These are phyloP conservation scores for Aegilops bicornis DNA, from an alignment of 176 grass and related monocot genomes.

Conservation along the genomic window DNA sequence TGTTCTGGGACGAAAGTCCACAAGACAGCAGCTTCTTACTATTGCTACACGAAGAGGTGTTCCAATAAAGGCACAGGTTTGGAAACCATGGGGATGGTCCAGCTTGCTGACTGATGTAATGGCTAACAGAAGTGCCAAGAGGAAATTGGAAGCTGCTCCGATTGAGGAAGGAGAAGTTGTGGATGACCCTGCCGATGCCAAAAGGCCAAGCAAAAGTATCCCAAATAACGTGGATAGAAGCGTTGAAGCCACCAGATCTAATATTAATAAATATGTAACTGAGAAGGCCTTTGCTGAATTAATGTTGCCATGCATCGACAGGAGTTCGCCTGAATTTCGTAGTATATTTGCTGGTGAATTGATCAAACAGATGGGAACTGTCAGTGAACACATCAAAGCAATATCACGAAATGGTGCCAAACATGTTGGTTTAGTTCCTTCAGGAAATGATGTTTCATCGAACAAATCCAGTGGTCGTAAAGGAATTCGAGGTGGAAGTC, in stretches of 20 bases:
- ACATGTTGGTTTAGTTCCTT: constrained; percentile 58
- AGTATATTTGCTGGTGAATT: constrained; percentile 83
- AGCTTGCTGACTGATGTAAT: constrained; percentile 45
- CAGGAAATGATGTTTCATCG: constrained; percentile 66
- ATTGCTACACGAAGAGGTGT: constrained; percentile 75
- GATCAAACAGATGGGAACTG: constrained; percentile 92
- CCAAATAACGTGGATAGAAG: constrained; percentile 48
- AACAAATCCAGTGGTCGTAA: constrained; percentile 74
- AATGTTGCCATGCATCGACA: constrained; percentile 91
- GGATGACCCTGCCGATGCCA: constrained; percentile 79
- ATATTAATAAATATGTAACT: constrained; percentile 63
- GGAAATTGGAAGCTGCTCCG: constrained; percentile 72
- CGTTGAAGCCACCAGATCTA: constrained; percentile 56
- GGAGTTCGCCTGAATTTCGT: constrained; percentile 73
- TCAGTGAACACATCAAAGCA: constrained; percentile 83
- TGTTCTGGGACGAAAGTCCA: constrained; percentile 86
- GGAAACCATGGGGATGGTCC: constrained; percentile 99
- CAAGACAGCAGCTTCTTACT: constrained; percentile 86
- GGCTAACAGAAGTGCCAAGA: constrained; percentile 67
- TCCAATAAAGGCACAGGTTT: constrained; percentile 68
- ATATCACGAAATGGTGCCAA: constrained; percentile 67
- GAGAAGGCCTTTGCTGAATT: constrained; percentile 96
- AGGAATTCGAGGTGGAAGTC: constrained; percentile 80
- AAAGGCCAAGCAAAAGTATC: constrained; percentile 56
- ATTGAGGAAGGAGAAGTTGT: constrained; percentile 99